Evolutionary conservation across 257 asterid genomes (phyloP).

Genomic region (Solanum ahanhuiri): DNA sequence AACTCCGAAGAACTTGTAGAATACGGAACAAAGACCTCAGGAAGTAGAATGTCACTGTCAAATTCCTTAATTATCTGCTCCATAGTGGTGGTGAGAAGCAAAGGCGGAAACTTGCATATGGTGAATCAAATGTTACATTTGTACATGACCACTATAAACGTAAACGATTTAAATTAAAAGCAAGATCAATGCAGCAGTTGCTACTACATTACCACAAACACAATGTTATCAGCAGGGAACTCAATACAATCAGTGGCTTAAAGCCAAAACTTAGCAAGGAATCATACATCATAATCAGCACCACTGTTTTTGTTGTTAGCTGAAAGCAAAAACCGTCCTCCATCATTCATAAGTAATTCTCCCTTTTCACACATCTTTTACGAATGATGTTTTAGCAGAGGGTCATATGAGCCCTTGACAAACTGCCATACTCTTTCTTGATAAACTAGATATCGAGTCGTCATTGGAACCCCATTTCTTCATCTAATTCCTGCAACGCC

Average conservation of each 20-base stretch:
- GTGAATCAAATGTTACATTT: no score
- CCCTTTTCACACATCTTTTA: neutral
- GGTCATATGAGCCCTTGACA: constrained; percentile 37
- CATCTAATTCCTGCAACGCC: neutral
- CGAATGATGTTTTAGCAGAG: constrained; percentile 31
- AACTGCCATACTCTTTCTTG: neutral
- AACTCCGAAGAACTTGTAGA: no score
- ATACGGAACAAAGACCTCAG: no score
- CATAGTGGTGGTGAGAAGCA: no score
- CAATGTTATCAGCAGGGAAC: neutral
- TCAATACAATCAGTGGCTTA: no score
- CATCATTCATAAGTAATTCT: neutral
- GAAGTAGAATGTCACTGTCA: no score
- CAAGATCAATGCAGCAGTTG: neutral
- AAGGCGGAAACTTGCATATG: no score
- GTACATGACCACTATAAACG: no score
- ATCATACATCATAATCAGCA: no score
- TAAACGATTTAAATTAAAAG: neutral
- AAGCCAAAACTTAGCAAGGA: neutral
- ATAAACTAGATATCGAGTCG: no score
- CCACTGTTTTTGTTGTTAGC: neutral
- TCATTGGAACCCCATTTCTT: neutral
- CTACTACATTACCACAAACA: neutral
- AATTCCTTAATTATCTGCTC: no score
- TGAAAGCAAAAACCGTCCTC: neutral